Evolutionary conservation across 2,329 filamentous ascomycete genomes (phyloP), one percentile per base, ranked within the genome.

Genomic region (Phaeosphaeria sp.): DNA sequence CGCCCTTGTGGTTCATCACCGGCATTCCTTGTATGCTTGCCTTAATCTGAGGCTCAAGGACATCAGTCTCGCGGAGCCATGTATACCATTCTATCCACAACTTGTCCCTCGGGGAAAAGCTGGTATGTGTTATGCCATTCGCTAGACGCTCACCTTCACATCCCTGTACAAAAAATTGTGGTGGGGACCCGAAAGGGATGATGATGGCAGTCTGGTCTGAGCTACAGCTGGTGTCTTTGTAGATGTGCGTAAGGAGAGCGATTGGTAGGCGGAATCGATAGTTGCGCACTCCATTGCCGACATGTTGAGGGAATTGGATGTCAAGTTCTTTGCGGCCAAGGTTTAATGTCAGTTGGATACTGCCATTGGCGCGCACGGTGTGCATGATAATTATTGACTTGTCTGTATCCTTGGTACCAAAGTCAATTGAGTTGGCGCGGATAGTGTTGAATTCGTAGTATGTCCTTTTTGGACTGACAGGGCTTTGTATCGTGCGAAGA

Each of bases 31-130:
- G 55, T 10, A 72, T 1, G 60, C 63, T 9, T 71, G 62, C 22
- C 55, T 44, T 17, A 51, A 59, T 22, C 7, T 9, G 77, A 36
- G 80, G 69, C 54, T 81, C 79, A n/a, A 85, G 80, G 22, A 91
- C 83, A 60, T 87, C 83, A 0, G 88, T 90, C 64, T 89, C 87
- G 20, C 89, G 83, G 55, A 81, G 85, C 87, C 87, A 90, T 0
- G 80, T 77, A 61, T 86, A 81, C 58, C 79, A 79, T 21, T 86
- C 83, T 46, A 73, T 80, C 88, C 87, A 90, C n/a, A 43, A 52
- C 69, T 15, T 72, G 64, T 49, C 76, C 20, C 60, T 63, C 6
- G 4, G 68, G 11, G 61, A 50, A 17, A 72, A 66, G 11, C 50
- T 63, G 13, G 55, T 64, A 22, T 62, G 55, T 3, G 7, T 41